phyloP scores from a whole-genome alignment of 306 rosid genomes.

The Prinsepia uniflora region DNA sequence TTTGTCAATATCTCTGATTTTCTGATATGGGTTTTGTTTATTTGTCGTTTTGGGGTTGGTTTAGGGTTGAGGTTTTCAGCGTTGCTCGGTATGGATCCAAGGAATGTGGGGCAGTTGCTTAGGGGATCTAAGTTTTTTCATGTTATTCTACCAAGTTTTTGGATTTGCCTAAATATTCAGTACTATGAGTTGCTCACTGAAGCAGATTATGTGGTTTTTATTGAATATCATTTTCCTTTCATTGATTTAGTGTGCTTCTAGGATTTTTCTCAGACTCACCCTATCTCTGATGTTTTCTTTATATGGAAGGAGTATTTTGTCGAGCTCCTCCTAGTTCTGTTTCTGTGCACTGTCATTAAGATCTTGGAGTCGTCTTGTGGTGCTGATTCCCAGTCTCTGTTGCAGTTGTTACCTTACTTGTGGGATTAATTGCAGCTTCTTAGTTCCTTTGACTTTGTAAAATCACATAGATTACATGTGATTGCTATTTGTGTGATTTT shows the following conservation, averaged over 20 bases:
- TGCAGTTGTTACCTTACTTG: neutral
- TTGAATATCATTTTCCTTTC: neutral
- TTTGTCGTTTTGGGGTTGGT: conserved; percentile 10
- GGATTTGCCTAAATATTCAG: neutral
- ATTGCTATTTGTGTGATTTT: neutral
- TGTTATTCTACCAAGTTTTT: neutral
- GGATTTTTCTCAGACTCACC: neutral
- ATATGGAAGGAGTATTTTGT: neutral
- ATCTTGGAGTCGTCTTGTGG: too few relatives aligned
- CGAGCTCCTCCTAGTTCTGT: neutral
- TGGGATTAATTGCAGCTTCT: neutral
- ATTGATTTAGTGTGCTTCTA: neutral
- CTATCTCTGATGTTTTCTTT: neutral
- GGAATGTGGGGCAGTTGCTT: conserved; percentile 19
- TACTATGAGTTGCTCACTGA: neutral
- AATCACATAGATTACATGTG: neutral
- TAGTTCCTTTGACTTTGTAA: neutral
- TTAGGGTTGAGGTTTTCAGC: conserved; percentile 51
- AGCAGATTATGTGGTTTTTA: conserved; percentile 4
- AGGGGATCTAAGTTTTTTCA: neutral
- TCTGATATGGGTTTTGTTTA: conserved; percentile 23
- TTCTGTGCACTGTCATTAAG: neutral
- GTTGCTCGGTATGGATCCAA: conserved; percentile 26
- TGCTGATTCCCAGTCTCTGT: neutral
- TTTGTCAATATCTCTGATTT: conserved; percentile 6